Base-by-base conservation (phyloP, 106 monocot genomes). In the Cymbidium sinense region DNA sequence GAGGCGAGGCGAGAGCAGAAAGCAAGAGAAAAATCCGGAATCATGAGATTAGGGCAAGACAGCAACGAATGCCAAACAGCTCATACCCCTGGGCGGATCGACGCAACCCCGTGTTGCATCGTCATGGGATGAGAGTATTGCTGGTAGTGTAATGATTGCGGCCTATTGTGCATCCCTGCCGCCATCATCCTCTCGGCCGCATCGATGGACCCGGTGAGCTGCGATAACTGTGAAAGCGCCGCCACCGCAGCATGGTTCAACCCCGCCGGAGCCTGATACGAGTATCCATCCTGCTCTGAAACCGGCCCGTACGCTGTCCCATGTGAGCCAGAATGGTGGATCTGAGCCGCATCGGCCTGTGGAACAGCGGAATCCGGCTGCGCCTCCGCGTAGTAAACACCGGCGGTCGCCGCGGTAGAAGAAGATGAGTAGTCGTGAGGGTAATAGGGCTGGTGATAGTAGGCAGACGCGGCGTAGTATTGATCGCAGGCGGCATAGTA, bases 161-260 rank as follows among this genome's bases (percentile, higher is more conserved):
- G 23, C 74, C 44, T 44, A 5, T 74, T 41, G 74, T 74, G 25
- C 74, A 67, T 65, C 65, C 43, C 78, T 18, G 64, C 41, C 64
- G 64, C 41, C 75, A 58, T 75, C 23, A 58, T 36, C 62, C 80
- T 73, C 80, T 80, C 80, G 20, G 74, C 61, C 5, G 80, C 80
- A 64, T 72, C 77, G 58, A 82, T 82, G 23, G 30, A 35, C 33
- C 71, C 82, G 3, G 82, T 70, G 43, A 82, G 77, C 72, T 82
- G 72, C 72, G 82, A 70, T 27, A 77, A 39, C 82, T 82, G 82
- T 55, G 82, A 74, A 21, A 83, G 52, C 78, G 77, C 83, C n/a
- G 78, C 83, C 44, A 17, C 83, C 27, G 78, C 74, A 34, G 81
- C 81, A 11, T 39, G 75, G 39, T 80, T 80, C 23, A 80, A 34